These are phyloP conservation scores for Catharanthus roseus DNA, from an alignment of 257 asterid genomes.

Conservation along the genomic window DNA sequence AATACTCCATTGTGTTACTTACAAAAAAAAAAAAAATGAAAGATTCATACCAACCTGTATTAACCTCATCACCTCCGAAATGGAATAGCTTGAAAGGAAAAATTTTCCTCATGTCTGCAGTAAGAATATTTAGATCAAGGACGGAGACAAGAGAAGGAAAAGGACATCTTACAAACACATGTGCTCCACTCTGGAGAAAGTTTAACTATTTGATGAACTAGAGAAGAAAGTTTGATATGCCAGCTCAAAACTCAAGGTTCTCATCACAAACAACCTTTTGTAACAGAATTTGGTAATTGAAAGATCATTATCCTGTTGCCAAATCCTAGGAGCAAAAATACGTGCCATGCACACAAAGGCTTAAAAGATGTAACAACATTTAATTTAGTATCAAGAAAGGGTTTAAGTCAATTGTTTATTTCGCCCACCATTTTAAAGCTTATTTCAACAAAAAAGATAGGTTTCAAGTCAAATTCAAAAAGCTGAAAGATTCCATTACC, in stretches of 20 bases:
- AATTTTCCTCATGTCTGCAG: conserved; percentile 75
- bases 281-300: neutral
- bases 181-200: neutral
- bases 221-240: neutral
- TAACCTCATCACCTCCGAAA: conserved; percentile 94
- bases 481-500: neutral
- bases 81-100: conserved; percentile 89
- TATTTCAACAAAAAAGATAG: neutral
- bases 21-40: too few relatives aligned
- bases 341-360: neutral
- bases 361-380: neutral
- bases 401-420: neutral
- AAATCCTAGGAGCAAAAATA: neutral
- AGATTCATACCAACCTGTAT: conserved; percentile 50
- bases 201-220: neutral
- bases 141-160: conserved; percentile 11
- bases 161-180: neutral
- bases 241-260: neutral
- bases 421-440: neutral
- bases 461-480: neutral
- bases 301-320: neutral
- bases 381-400: neutral
- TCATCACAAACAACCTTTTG: neutral
- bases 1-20: neutral
- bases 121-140: conserved; percentile 13